Percentiles rank a stretch among this genome's conserved stretches.
Conservation (phyloP, 495 filamentous ascomycete genomes). For the Penicillium lividum region DNA sequence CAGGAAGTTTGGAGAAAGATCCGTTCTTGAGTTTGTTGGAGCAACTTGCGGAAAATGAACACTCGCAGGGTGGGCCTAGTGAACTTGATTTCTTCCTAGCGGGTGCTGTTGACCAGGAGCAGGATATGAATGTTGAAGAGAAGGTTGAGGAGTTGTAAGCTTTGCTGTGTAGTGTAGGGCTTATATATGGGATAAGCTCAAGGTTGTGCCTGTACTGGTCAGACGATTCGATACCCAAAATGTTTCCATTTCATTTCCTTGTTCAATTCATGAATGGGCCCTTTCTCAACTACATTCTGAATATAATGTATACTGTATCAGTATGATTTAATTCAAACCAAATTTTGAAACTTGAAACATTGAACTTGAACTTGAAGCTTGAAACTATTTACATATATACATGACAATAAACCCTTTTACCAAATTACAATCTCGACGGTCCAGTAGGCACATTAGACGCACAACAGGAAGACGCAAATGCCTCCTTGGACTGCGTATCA, state of each 20-base stretch:
- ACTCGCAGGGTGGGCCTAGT: conserved; percentile 58
- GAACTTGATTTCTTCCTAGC: conserved; percentile 72
- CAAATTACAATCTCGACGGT: conserved; percentile 22
- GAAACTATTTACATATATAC: conserved; percentile 11
- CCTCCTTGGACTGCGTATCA: conserved; percentile 29
- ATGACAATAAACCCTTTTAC: not conserved
- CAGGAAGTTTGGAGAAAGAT: conserved; percentile 61
- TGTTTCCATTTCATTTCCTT: not conserved
- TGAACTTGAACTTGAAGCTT: not conserved
- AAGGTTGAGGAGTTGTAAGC: not conserved
- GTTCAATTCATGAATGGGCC: not conserved
- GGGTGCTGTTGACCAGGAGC: conserved; percentile 25
- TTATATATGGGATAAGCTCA: not conserved
- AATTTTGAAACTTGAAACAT: too few species aligned
- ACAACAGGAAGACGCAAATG: conserved; percentile 31
- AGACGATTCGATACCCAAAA: conserved; percentile 4
- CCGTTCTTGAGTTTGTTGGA: conserved; percentile 78
- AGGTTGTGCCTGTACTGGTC: not conserved
- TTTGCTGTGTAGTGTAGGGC: not conserved
- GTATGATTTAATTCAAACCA: too few species aligned
- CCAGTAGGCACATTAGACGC: conserved; percentile 22
- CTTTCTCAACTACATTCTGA: too few species aligned
- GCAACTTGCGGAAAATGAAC: conserved; percentile 77
- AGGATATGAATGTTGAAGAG: conserved; percentile 9
- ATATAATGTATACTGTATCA: too few species aligned